Evolutionary conservation across 371 early-diverging fungal species (phyloP).

Genomic region (Haplosporangium sp.): DNA sequence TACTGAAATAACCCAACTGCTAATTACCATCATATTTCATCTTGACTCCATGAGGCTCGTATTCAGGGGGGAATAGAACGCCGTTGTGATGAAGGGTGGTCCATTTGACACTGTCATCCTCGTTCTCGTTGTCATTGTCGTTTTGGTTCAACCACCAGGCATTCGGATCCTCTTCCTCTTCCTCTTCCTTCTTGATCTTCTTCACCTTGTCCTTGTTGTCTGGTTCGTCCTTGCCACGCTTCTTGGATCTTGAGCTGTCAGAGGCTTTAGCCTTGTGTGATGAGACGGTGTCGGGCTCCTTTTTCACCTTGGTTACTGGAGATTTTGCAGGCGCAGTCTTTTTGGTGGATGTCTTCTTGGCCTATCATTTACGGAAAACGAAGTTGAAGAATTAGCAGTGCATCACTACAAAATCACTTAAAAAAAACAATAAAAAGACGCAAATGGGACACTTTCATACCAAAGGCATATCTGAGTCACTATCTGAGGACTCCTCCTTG

Average conservation of each 20-base stretch:
- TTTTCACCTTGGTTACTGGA: constrained; percentile 29
- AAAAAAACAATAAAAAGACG: background rate
- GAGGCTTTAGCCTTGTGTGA: constrained; percentile 12
- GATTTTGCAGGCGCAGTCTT: constrained; percentile 17
- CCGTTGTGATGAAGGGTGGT: constrained; percentile 89
- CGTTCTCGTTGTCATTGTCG: constrained; percentile 55
- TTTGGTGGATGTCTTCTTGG: constrained; percentile 32
- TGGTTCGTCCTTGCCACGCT: constrained; percentile 41
- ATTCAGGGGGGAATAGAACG: constrained; percentile 92
- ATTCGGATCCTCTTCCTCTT: constrained; percentile 59
- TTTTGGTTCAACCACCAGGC: constrained; percentile 64
- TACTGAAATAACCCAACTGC: background rate
- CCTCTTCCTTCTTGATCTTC: constrained; percentile 56
- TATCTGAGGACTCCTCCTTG: constrained; percentile 48
- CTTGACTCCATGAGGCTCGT: constrained; percentile 90
- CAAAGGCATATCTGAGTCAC: constrained; percentile 41
- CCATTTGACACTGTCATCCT: constrained; percentile 82
- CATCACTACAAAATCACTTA: background rate
- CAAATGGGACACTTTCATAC: constrained; percentile 5
- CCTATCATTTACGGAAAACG: constrained; percentile 2
- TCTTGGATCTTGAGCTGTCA: constrained; percentile 19
- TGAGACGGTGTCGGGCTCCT: constrained; percentile 14
- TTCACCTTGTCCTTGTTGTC: constrained; percentile 19
- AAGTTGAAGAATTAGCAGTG: background rate
- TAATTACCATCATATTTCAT: constrained; percentile 86